These are phyloP conservation scores for Paracoccidioides lutzii DNA, from an alignment of 2,329 filamentous ascomycete genomes.

Conservation along the genomic window DNA sequence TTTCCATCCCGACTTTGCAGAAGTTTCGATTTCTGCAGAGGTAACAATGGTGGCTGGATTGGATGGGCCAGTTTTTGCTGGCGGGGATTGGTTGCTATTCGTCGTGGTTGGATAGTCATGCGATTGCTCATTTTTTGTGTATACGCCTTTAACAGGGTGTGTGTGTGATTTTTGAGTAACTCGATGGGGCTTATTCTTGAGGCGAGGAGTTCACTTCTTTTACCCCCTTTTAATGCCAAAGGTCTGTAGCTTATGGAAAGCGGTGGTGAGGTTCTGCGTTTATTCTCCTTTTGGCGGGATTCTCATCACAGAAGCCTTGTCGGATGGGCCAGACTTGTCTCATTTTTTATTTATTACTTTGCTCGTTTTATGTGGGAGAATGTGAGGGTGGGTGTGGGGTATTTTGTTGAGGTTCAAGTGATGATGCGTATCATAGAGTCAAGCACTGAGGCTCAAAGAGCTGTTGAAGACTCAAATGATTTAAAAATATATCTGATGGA, in stretches of 20 bases:
- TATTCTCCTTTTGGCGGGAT: conserved; percentile 17
- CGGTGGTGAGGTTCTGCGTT: conserved; percentile 28
- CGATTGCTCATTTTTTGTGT: conserved; percentile 71
- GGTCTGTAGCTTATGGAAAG: conserved; percentile 45
- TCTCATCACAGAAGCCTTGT: conserved; percentile 47
- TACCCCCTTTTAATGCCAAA: conserved; percentile 30
- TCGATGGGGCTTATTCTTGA: conserved; percentile 99
- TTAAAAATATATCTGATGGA: conserved; percentile 38
- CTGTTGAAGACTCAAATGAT: conserved; percentile 37
- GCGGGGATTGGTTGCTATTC: conserved; percentile 56
- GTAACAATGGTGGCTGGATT: conserved; percentile 13
- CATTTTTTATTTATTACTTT: conserved; percentile 14
- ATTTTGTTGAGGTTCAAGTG: conserved; percentile 46
- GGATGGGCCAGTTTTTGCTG: conserved; percentile 25
- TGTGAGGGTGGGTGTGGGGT: not conserved
- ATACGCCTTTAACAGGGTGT: conserved; percentile 13
- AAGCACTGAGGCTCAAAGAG: conserved; percentile 69
- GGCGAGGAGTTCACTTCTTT: conserved; percentile 62
- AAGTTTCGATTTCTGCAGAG: conserved; percentile 16
- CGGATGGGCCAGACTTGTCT: conserved; percentile 51
- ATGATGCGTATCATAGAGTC: conserved; percentile 97
- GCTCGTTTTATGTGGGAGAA: conserved; percentile 11
- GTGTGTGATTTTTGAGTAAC: conserved; percentile 52
- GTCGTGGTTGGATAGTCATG: conserved; percentile 96
- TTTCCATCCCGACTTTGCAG: not conserved